Evolutionary conservation across 116 monocot species (phyloP), one percentile per base, ranked within the genome.

Genomic region (Dioscorea cayenensis): DNA sequence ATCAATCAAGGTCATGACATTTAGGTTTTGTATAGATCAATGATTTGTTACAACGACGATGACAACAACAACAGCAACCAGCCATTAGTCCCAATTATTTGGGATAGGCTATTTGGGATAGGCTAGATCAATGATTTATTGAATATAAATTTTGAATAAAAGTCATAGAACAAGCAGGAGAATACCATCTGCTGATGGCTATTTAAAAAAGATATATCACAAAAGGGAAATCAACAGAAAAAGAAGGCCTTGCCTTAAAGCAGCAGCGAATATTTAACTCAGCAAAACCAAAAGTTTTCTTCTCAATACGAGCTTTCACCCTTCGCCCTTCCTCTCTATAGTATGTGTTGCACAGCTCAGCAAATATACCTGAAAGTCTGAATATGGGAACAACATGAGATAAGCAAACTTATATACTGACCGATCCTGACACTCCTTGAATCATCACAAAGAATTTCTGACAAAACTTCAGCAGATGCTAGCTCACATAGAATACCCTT

Each of bases 271-370:
- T 87, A 82, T 85, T 81, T 63, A 94, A 66, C 76, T 94, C 94
- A 23, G 69, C 36, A 81, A 64, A 86, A 70, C 58, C 80, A 73
- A 80, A 74, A 63, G 66, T 91, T 77, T 80, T 92, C 74, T 87
- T 95, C 58, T 95, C 95, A 49, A 95, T 84, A 25, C 86, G 81
- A 43, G 72, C 19, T 73, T 82, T 95, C 70, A 92, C 80, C 71
- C 81, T 95, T 51, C 89, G 78, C 0, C 85, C 92, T 80, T 95
- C 87, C n/a, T 95, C 95, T 76, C 84, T 84, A 77, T 95, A 95
- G 60, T 92, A 91, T 70, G 78, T 68, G 51, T 76, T 82, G 60
- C 92, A 88, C 50, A 95, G 72, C 59, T 95, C 95, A 27, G 92
- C 80, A 89, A 95, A 95, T 28, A 82, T 38, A 48, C 73, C 67